phyloP scores from a whole-genome alignment of 2,329 filamentous ascomycete species.

The Macrophomina phaseolina region DNA sequence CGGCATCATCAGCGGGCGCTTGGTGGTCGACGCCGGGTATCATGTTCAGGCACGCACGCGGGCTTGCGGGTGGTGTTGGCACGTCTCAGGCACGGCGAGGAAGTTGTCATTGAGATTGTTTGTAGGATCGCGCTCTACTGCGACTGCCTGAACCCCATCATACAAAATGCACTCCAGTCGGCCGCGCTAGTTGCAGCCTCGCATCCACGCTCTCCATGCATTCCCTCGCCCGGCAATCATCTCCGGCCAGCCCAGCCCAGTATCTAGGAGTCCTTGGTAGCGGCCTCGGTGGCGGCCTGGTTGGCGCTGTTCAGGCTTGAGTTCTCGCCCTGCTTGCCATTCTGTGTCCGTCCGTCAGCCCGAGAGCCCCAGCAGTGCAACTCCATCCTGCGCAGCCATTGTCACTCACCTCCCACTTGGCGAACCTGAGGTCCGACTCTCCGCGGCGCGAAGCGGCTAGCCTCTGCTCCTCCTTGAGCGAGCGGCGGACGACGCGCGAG shows the following conservation, averaged over 20 bases:
- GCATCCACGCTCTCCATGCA: slow-evolving; percentile 3
- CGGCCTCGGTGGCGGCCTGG: slow-evolving; percentile 49
- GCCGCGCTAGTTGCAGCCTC: slow-evolving; percentile 27
- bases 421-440: slow-evolving; percentile 85
- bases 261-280: slow-evolving; percentile 51
- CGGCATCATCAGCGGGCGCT: slow-evolving; percentile 13
- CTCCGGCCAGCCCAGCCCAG: slow-evolving; percentile 1
- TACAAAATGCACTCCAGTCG: slow-evolving; percentile 28
- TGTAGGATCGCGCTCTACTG: slow-evolving; percentile 26
- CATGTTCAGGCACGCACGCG: slow-evolving; percentile 21
- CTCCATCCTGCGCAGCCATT: slow-evolving; percentile 33
- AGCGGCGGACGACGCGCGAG: slow-evolving; percentile 91
- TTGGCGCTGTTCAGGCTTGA: slow-evolving; percentile 71
- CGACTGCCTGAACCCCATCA: slow-evolving; percentile 27
- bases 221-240: slow-evolving; percentile 15
- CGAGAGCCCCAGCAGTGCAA: slow-evolving; percentile 27
- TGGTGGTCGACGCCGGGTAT: slow-evolving; percentile 24
- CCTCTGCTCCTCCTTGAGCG: slow-evolving; percentile 94
- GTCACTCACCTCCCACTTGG: slow-evolving; percentile 90
- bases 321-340: slow-evolving; percentile 91
- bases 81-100: slow-evolving; percentile 19
- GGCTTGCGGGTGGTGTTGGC: slow-evolving; percentile 20
- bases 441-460: slow-evolving; percentile 86
- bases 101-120: slow-evolving; percentile 28
- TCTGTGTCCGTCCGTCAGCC: slow-evolving; percentile 60